Conservation (phyloP, 176 grass and related monocot species). For the Aegilops longissima region DNA sequence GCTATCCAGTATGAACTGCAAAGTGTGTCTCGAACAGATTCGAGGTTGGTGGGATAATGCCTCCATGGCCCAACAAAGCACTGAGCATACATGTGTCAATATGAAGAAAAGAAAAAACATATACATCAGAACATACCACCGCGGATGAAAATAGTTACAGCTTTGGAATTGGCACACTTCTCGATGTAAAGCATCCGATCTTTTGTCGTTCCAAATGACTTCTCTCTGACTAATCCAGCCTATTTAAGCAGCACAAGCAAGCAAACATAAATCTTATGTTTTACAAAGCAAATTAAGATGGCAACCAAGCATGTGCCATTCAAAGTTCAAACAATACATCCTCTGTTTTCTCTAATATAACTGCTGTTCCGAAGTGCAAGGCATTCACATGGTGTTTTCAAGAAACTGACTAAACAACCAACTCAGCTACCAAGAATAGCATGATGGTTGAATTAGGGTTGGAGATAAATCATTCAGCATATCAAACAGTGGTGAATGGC, state of each 20-base stretch:
- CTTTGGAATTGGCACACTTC: conserved; percentile 87
- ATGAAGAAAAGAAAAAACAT: neutral
- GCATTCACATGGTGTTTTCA: neutral
- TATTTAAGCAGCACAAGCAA: conserved; percentile 33
- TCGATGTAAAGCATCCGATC: conserved; percentile 96
- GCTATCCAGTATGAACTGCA: neutral
- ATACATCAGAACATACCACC: conserved; percentile 61
- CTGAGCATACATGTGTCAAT: neutral
- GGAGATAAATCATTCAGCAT: neutral
- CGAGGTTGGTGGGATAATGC: neutral
- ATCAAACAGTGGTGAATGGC: neutral
- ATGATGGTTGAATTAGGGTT: neutral
- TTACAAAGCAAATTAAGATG: neutral
- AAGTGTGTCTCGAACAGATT: neutral
- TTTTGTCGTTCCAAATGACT: conserved; percentile 95
- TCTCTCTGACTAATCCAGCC: conserved; percentile 98
- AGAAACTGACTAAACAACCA: neutral
- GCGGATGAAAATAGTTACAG: conserved; percentile 97
- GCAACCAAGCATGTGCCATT: neutral
- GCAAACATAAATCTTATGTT: neutral
- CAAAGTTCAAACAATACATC: neutral
- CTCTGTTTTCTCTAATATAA: neutral
- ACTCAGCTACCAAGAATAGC: neutral
- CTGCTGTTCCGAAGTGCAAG: neutral
- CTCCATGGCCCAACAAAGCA: neutral